Base-by-base conservation (phyloP, 495 filamentous ascomycete species). In the Parachaetomium inaequale region DNA sequence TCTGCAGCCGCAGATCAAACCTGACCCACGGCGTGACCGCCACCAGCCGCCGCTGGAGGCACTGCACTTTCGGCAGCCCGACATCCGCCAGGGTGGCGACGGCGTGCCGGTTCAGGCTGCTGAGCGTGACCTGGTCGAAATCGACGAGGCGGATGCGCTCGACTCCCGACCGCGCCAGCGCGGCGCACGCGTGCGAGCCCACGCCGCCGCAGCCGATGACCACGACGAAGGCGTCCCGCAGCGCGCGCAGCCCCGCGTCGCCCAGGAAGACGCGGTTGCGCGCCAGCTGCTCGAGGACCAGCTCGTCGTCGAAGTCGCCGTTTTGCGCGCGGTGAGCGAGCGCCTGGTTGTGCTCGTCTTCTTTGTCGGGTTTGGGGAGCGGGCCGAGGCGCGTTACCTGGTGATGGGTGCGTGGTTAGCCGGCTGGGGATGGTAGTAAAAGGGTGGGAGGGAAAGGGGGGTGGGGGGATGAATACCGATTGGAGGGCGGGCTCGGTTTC, bases 111-210 rank as follows among this genome's bases (percentile, higher is more conserved):
- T 99, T 99, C 46, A 99, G 77, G 2, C 89, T 93, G 52, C 90
- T 94, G 3, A 99, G 81, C 0, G 92, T 93, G 28, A 97, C 95
- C 80, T 99, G 94, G 75, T 99, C 94, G 70, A 99, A 99, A 72
- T 99, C 94, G 65, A 99, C 88, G 28, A 99, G 83, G 2, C 95
- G 89, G 55, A 99, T 84, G 57, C 85, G 87, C 32, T 87, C 84
- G 21, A 96, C 91, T 23, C 94, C 95, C 0, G 92, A 96, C 26
- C 94, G 88, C 7, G 93, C 85, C 17, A 99, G 83, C 21, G 95
- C 89, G 4, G 91, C 86, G 12, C 88, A 84, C 45, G 90, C 91
- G 77, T 97, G 95, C 1, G 92, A 96, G 59, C 94, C 94, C 8
- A 99, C 94, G 29, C 94, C 94, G 58, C 94, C 94, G 66, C 91